Evolutionary conservation across 192 early-diverging fungal species (phyloP), one percentile per base, ranked within the genome.

Genomic region (Phycomyces blakesleeanus): DNA sequence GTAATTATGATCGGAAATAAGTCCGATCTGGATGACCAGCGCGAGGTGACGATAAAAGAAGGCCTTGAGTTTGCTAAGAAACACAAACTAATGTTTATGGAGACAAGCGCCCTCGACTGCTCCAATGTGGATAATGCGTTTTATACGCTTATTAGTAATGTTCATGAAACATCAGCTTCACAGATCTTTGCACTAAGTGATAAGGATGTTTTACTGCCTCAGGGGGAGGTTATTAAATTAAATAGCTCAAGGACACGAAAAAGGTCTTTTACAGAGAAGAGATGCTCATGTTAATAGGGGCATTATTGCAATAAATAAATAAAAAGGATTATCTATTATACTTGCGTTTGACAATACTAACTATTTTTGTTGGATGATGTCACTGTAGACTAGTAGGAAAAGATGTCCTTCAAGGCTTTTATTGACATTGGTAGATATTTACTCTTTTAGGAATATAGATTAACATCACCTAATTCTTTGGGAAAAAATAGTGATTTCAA

Each of bases 1-100:
- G 90, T 90, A 51, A 90, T 92, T 72, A 76, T 96, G 16, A 89
- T 96, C 62, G 94, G 92, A 39, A 95, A 95, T 82, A 96, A 96
- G 67, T 88, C 85, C 41, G 93, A 95, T 71, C 75, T 94, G 22
- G 89, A 87, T 20, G 76, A 76, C 21, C 53, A 60, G 9, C 87
- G 93, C 42, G 79, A 83, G 26, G 91, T 96, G 18, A 81, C 91
- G 9, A 72, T 80, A 10, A 90, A 93, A 50, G 93, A 96, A 67
- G 93, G 91, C 55, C 87, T 90, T 52, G 82, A 82, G 50, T 93
- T 94, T 86, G 92, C 93, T 25, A 74, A 78, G 59, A 84, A 89
- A 50, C 85, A 95, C 64, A 86, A 86, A 8, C 76, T 97, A 39
- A 76, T 97, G 68, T 97, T 92, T 69, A 78, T 88, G 49, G 93